These are phyloP conservation scores for Chaetomium strumarium DNA, from an alignment of 2,329 filamentous ascomycete species.

Conservation along the genomic window DNA sequence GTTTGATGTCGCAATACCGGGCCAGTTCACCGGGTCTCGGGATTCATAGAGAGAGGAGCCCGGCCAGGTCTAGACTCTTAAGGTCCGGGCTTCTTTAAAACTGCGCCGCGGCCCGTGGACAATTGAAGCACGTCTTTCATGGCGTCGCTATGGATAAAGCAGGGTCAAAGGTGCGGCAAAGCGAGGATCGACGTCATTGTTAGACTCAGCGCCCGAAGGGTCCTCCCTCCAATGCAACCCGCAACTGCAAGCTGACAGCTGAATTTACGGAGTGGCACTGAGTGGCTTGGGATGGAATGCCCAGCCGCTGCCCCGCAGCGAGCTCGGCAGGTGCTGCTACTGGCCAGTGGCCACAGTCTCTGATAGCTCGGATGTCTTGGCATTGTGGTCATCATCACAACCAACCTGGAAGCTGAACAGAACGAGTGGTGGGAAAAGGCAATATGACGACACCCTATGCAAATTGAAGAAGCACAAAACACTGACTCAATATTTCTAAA, in stretches of 20 bases:
- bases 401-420: too few relatives aligned
- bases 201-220: background rate
- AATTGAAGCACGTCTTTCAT: constrained; percentile 1
- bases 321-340: background rate
- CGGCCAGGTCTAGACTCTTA: constrained; percentile 1
- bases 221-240: background rate
- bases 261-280: too few relatives aligned
- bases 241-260: constrained; percentile 8
- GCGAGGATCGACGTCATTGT: constrained; percentile 19
- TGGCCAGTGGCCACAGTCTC: too few relatives aligned
- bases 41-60: background rate
- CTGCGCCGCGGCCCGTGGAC: background rate
- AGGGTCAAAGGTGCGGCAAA: background rate
- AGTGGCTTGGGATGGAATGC: background rate
- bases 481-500: too few relatives aligned
- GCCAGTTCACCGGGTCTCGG: constrained; percentile 2
- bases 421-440: too few relatives aligned
- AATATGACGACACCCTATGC: too few relatives aligned
- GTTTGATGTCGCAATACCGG: constrained; percentile 8
- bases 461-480: too few relatives aligned
- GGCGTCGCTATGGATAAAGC: background rate
- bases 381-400: too few relatives aligned
- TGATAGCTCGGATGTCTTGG: too few relatives aligned
- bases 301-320: background rate
- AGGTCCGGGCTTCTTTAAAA: background rate